Evolutionary conservation across 129 eudicot genomes (phyloP).

Genomic region (Gnaphalium uliginosum): DNA sequence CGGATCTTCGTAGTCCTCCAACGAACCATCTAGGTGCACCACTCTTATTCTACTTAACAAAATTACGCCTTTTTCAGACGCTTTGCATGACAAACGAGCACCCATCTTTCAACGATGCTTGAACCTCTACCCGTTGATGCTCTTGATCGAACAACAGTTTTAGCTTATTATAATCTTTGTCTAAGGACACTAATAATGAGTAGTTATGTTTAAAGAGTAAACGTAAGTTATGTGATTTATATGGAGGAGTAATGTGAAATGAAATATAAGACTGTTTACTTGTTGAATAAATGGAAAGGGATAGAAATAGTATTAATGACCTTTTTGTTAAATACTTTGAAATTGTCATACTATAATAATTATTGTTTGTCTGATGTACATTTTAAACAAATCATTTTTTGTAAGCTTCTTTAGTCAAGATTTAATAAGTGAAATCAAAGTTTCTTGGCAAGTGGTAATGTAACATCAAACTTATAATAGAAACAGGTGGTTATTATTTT

Average conservation of each 20-base stretch:
- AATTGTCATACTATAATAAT: neutral
- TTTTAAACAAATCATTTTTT: too few species aligned
- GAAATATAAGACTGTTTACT: neutral
- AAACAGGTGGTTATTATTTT: neutral
- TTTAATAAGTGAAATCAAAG: neutral
- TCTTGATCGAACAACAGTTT: neutral
- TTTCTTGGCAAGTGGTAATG: neutral
- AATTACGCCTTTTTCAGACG: neutral
- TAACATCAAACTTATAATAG: neutral
- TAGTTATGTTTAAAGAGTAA: neutral
- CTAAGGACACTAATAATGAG: neutral
- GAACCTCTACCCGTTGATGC: neutral
- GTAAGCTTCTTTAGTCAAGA: neutral
- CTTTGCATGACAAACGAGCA: constrained; percentile 19
- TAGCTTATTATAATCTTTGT: neutral
- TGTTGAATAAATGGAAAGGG: neutral
- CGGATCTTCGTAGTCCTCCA: constrained; percentile 45
- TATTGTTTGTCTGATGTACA: neutral
- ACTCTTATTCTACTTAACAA: constrained; percentile 18
- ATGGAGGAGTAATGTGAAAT: neutral
- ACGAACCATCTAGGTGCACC: constrained; percentile 50
- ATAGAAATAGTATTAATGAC: neutral
- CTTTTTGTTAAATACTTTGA: neutral
- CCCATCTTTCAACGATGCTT: constrained; percentile 10
- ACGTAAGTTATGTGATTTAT: constrained; percentile 1